Conservation (phyloP, 495 filamentous ascomycete genomes). For the Lasiosphaeris hirsuta region DNA sequence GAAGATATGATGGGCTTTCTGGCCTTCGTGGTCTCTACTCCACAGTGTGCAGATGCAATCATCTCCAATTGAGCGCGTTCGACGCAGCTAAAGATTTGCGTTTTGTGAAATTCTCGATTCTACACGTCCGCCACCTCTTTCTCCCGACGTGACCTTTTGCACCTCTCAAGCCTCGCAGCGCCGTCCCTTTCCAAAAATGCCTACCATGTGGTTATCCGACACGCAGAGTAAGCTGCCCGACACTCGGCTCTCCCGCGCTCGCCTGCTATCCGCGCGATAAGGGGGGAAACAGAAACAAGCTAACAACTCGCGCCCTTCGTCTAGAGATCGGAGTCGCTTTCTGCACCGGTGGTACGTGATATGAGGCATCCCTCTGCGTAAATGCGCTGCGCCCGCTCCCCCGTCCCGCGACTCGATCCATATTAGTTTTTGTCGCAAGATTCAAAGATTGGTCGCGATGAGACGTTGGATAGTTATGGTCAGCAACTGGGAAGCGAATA, state of each 20-base stretch:
- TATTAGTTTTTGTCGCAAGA: not conserved
- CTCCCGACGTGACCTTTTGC: too few species aligned
- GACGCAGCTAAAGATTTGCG: too few species aligned
- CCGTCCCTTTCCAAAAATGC: slow-evolving; percentile 29
- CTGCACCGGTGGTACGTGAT: slow-evolving; percentile 84
- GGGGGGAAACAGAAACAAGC: slow-evolving; percentile 15
- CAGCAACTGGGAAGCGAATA: not conserved
- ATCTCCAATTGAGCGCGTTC: too few species aligned
- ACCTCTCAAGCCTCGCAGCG: not conserved
- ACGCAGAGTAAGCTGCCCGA: slow-evolving; percentile 71
- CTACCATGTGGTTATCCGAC: slow-evolving; percentile 90
- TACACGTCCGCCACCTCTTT: not conserved
- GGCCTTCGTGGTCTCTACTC: too few species aligned
- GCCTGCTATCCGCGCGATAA: not conserved
- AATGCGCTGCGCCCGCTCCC: not conserved
- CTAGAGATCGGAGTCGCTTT: slow-evolving; percentile 93
- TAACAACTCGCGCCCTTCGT: slow-evolving; percentile 12
- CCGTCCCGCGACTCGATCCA: not conserved
- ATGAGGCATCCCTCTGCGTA: not conserved
- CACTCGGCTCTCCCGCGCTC: not conserved
- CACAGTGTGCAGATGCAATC: too few species aligned
- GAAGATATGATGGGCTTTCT: too few species aligned
- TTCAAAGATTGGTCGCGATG: too few species aligned
- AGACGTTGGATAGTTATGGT: too few species aligned
- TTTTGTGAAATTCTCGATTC: too few species aligned